Evolutionary conservation across 345 rosid species (phyloP), one percentile per base, ranked within the genome.

Genomic region (Xanthoceras sorbifolium): DNA sequence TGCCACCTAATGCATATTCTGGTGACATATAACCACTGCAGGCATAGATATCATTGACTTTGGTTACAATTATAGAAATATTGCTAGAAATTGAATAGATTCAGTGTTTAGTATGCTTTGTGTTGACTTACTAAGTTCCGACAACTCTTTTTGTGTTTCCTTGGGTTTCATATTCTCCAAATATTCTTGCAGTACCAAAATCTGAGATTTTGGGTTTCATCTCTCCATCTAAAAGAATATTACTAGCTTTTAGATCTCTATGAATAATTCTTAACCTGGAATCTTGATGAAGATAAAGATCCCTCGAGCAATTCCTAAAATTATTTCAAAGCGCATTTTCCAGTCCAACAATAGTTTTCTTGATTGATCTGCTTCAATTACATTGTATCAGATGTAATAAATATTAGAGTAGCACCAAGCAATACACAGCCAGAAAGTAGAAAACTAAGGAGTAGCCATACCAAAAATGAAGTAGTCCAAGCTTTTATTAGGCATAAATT

Each of bases 181-280:
- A 86, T 42, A 84, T 79, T 34, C 73, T 73, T 9, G 84, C 87
- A 65, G 75, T 62, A 15, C 87, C 85, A 63, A 86, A 86, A 74
- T 86, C 87, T 28, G 82, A 86, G 15, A 84, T 84, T 70, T 82
- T 86, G 12, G 85, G 82, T 18, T 74, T 77, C 87, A 83, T 77
- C 23, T 71, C 80, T 4, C 14, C 77, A 38, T 84, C 89, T 20
- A 83, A 42, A 38, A 79, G 76, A 69, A 84, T 66, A 64, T 86
- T 81, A 75, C 82, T 75, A 4, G 72, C 32, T 44, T 83, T 86
- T 31, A 86, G 46, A 69, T 86, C 86, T 23, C 85, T 73, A 26
- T 83, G 86, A 22, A 86, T 81, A 9, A 86, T 78, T 70, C 71
- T 67, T 6, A 74, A 65, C 9, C 82, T 74, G 0, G 84, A 86